These are phyloP conservation scores for Santalum album DNA, from an alignment of 164 flowering plant genomes.

Conservation along the genomic window DNA sequence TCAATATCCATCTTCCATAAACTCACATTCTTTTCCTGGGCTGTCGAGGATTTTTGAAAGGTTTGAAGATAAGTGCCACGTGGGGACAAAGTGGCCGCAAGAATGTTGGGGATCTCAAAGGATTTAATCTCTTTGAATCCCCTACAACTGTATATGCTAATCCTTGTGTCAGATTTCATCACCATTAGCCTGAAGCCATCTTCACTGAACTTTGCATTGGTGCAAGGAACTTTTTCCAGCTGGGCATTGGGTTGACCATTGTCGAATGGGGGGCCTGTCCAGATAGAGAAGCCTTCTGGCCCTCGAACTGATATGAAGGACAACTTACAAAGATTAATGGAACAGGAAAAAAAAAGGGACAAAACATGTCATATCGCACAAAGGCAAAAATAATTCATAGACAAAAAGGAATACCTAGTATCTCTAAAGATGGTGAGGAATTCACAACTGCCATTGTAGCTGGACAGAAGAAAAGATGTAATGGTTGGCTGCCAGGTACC, in stretches of 20 bases:
- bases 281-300: conserved; percentile 65
- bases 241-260: conserved; percentile 53
- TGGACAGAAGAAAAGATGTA: conserved; percentile 10
- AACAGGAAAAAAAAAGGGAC: background rate
- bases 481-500: background rate
- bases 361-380: background rate
- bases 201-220: conserved; percentile 51
- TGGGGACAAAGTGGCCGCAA: conserved; percentile 71
- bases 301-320: conserved; percentile 46
- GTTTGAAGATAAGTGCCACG: conserved; percentile 83
- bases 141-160: conserved; percentile 48
- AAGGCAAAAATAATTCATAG: background rate
- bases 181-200: conserved; percentile 79
- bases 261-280: conserved; percentile 85
- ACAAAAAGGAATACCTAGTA: conserved; percentile 33
- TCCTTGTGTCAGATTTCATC: conserved; percentile 43
- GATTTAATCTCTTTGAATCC: conserved; percentile 46
- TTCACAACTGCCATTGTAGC: conserved; percentile 16
- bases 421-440: conserved; percentile 38
- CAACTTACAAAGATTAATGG: background rate
- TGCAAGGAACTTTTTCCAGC: conserved; percentile 54
- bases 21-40: conserved; percentile 74
- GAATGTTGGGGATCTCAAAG: conserved; percentile 49
- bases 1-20: conserved; percentile 63
- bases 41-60: conserved; percentile 62